A percentile compares a stretch with the other conserved stretches of the same genome.
Evolutionary conservation across 352 stramenopile genomes (phyloP).

Genomic region (Phytophthora syringae): DNA sequence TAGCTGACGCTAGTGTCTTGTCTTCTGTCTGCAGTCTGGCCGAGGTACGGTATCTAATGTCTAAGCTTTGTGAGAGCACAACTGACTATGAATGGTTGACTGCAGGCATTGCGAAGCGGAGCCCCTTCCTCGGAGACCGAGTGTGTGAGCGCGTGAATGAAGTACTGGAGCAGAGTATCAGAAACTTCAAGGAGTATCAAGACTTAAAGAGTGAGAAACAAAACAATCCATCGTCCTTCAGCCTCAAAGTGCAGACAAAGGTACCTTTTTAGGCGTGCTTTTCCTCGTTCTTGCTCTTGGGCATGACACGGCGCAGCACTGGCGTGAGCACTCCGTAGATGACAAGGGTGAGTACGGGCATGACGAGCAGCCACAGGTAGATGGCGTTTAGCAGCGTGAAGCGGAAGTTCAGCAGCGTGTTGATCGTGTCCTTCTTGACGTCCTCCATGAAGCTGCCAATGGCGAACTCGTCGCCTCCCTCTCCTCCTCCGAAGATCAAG

Average conservation of each 20-base stretch:
- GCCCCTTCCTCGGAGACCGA: slow-evolving; percentile 2
- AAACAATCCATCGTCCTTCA: slow-evolving; percentile 15
- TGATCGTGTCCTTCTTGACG: slow-evolving; percentile 75
- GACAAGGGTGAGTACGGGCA: slow-evolving; percentile 64
- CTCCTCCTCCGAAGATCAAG: slow-evolving; percentile 44
- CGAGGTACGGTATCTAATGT: neutral
- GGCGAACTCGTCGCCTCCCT: slow-evolving; percentile 67
- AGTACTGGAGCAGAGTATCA: neutral
- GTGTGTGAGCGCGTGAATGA: neutral
- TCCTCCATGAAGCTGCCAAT: slow-evolving; percentile 73
- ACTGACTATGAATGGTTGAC: neutral
- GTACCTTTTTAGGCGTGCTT: slow-evolving; percentile 40
- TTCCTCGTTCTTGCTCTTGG: slow-evolving; percentile 54
- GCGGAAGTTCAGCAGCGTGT: slow-evolving; percentile 77
- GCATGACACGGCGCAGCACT: slow-evolving; percentile 71
- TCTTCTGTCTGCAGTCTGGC: slow-evolving; percentile 12
- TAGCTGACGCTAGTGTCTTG: neutral
- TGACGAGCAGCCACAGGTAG: slow-evolving; percentile 78
- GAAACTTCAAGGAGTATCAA: neutral
- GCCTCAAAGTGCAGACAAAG: slow-evolving; percentile 3
- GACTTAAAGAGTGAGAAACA: slow-evolving; percentile 8
- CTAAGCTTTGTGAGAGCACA: neutral
- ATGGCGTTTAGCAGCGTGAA: slow-evolving; percentile 83
- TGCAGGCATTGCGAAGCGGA: slow-evolving; percentile 18
- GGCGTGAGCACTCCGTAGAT: slow-evolving; percentile 76